phyloP scores from a whole-genome alignment of 129 eudicot species.

The Centrapalus pauciflorus region DNA sequence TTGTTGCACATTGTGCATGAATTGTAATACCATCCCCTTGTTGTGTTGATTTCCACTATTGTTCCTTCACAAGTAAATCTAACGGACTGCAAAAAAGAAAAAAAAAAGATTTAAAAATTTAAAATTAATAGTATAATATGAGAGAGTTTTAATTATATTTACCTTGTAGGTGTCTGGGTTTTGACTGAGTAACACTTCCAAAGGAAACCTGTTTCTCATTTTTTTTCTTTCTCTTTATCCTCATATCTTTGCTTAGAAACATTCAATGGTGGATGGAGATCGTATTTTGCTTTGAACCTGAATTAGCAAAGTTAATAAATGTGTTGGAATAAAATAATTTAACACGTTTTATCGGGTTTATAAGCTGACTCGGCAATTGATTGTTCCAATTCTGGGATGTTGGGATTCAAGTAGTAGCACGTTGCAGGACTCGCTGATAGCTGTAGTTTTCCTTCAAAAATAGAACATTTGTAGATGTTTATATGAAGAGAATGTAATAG shows the following conservation, averaged over 20 bases:
- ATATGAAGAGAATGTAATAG: no score
- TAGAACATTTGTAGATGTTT: not conserved
- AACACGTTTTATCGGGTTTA: not conserved
- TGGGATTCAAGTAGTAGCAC: not conserved
- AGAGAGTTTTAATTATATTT: no score
- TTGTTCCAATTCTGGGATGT: not conserved
- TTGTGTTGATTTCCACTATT: not conserved
- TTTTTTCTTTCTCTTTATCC: not conserved
- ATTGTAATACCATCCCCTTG: not conserved
- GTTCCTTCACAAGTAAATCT: slow-evolving; percentile 4
- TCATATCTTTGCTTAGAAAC: not conserved
- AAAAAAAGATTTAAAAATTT: no score
- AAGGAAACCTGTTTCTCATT: not conserved
- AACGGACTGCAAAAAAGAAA: no score
- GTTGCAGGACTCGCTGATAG: no score
- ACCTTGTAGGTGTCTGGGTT: not conserved
- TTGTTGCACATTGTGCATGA: not conserved
- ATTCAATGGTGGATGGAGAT: not conserved
- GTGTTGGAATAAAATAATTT: no score
- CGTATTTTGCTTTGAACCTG: not conserved
- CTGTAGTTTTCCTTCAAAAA: not conserved
- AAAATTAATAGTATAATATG: no score
- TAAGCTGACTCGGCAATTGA: not conserved
- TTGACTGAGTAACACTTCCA: not conserved
- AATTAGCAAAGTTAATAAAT: not conserved